Percentiles rank a stretch among this genome's conserved stretches.
phyloP scores from a whole-genome alignment of 495 filamentous ascomycete species.

The Filosporella fistucella region DNA sequence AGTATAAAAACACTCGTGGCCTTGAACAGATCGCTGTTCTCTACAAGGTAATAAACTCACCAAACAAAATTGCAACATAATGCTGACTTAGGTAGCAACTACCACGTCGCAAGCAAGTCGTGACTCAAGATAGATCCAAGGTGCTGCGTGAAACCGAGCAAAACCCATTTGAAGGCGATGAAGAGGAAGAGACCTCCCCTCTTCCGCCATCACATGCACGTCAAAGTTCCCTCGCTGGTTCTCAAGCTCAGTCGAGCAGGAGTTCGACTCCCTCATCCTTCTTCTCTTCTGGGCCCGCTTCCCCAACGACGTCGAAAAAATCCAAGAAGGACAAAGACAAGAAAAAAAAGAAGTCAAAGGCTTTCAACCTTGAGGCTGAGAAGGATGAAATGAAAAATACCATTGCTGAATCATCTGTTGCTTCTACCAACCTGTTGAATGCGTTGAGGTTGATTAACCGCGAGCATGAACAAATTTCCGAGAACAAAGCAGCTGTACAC shows the following conservation, averaged over 20 bases:
- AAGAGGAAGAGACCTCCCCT: conserved; percentile 41
- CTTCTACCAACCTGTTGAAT: conserved; percentile 88
- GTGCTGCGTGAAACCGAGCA: conserved; percentile 71
- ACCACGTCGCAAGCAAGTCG: conserved; percentile 46
- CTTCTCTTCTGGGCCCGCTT: conserved; percentile 18
- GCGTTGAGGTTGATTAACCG: conserved; percentile 86
- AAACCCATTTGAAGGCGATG: conserved; percentile 56
- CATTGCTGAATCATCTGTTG: conserved; percentile 80
- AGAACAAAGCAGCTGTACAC: conserved; percentile 69
- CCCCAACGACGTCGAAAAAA: conserved; percentile 20
- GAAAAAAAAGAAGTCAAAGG: conserved; percentile 43
- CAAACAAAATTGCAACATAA: not conserved
- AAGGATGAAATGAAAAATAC: conserved; percentile 76
- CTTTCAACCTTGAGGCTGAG: conserved; percentile 84
- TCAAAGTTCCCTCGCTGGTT: conserved; percentile 19
- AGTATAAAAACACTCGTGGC: conserved; percentile 77
- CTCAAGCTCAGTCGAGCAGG: conserved; percentile 20
- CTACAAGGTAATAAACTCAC: conserved; percentile 53
- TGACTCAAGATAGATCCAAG: conserved; percentile 70
- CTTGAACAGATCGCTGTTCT: conserved; percentile 74
- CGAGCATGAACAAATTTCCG: conserved; percentile 81
- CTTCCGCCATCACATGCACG: conserved; percentile 9
- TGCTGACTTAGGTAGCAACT: conserved; percentile 34
- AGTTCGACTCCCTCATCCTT: conserved; percentile 26
- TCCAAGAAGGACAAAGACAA: conserved; percentile 39